phyloP scores from a whole-genome alignment of 768 basidiomycete genomes.

The Amanita brunnescens region DNA sequence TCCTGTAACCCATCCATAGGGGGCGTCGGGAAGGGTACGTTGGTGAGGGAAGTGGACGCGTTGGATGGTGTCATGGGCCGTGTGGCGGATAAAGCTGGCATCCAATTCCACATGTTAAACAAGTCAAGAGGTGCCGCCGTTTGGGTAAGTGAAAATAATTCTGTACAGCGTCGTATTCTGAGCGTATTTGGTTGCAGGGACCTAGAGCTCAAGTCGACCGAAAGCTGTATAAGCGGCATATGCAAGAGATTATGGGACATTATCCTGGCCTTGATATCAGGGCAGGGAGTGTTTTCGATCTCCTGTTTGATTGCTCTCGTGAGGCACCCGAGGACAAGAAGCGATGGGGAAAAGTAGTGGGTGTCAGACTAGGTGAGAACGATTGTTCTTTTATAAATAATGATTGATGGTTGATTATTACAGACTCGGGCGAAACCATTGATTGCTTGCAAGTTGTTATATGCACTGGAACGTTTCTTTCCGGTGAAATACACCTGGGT shows the following conservation, averaged over 20 bases:
- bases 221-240: conserved; percentile 71
- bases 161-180: background rate
- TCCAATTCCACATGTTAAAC: conserved; percentile 84
- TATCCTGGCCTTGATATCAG: conserved; percentile 65
- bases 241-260: conserved; percentile 59
- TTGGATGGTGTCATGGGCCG: conserved; percentile 80
- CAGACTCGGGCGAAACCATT: conserved; percentile 70
- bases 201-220: conserved; percentile 86
- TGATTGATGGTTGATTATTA: background rate
- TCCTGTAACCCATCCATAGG: conserved; percentile 93
- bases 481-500: conserved; percentile 90
- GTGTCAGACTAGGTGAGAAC: conserved; percentile 57
- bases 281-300: conserved; percentile 71
- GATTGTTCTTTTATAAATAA: background rate
- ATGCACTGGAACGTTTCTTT: conserved; percentile 87
- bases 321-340: conserved; percentile 14
- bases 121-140: conserved; percentile 82
- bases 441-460: conserved; percentile 76
- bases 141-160: conserved; percentile 51
- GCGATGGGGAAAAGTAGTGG: conserved; percentile 46
- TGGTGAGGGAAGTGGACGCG: conserved; percentile 89
- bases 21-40: conserved; percentile 85
- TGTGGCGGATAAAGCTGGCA: conserved; percentile 86
- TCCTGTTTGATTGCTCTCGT: conserved; percentile 49
- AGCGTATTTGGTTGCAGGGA: conserved; percentile 41